Base-by-base conservation (phyloP, 2,329 filamentous ascomycete species). In the Didymella glomerata region DNA sequence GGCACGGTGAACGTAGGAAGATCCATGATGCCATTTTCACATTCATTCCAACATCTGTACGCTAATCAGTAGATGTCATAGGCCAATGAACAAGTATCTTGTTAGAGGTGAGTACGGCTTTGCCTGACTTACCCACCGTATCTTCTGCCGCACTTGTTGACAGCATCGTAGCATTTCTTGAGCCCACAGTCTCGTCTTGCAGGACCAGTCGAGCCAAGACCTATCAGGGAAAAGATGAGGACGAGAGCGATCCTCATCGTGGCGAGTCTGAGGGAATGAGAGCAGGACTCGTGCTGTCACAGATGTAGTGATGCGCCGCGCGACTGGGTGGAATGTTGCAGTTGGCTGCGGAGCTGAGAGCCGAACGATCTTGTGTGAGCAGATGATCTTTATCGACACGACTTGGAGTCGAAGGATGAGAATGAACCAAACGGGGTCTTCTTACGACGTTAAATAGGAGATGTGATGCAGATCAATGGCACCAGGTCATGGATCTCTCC, bases 81-180 rank as follows among this genome's bases (percentile, higher is more conserved):
- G 11, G 20, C 9, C 7, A 11, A 24, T 24, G n/a, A 22, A 40
- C 10, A 18, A 22, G 36, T 18, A 22, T 2, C 10, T 24, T 9
- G 11, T 18, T 4, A 41, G 11, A 27, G 14, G 7, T 18, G 28
- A 22, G 14, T 1, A 14, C 10, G n/a, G 3, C 0, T 18, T 30
- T 18, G 16, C 16, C 2, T 24, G 2, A 57, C 66, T 28, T 61
- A 69, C 70, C 63, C 68, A 28, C 68, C 62, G 48, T 66, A 71
- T n/a, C 44, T 22, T 44, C 54, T 44, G 24, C 59, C 61, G 38
- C 70, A 73, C 10, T 58, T 54, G 48, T 73, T 69, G 1, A 62
- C 62, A n/a, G 59, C 36, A 16, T 60, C 44, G 49, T 65, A 67
- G n/a, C 68, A 68, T 42, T 65, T 63, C 28, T 36, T 44, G 20